Base-by-base conservation (phyloP, 2,329 filamentous ascomycete species). In the Aspergillus fijiensis region DNA sequence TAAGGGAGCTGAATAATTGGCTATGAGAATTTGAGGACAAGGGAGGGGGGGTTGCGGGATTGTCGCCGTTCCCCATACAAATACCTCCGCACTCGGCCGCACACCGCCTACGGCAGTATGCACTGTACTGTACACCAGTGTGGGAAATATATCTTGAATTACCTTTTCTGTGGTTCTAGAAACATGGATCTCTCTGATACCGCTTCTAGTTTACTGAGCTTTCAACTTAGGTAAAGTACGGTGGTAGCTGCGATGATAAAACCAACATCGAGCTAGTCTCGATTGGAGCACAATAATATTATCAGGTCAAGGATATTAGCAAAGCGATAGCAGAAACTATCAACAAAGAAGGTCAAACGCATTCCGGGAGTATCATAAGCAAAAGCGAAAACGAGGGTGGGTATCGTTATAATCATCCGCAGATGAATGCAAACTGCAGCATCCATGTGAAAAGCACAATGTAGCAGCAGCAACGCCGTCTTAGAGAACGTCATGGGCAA, bases 391-490 rank as follows among this genome's bases (percentile, higher is more conserved):
- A 69, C 62, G 67, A 71, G 67, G 62, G 69, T 68, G 72, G 72
- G 72, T 74, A 74, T 74, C 71, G 65, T 71, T 60, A 63, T 35
- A 55, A 23, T 47, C 42, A 55, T 59, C 59, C 58, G 60, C 55
- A 64, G 45, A 55, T 57, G 65, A 64, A 68, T 60, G 58, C 60
- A 53, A 65, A 61, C 65, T 52, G 50, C 56, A 58, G 31, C 60
- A 58, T 60, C 42, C 39, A 50, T 25, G 39, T 35, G 14, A 55
- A 39, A 59, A 60, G 57, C 50, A 51, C 45, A 59, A 59, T 23
- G 61, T 55, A 45, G 16, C 16, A 19, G 39, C 39, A 45, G 39
- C 16, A 65, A 62, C 51, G 16, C 16, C 2, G 39, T 19, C n/a
- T 19, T 45, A 45, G 5, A n/a, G 39, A 9, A 19, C 39, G 39